Conservation (phyloP, 495 filamentous ascomycete genomes). For the Tuber brumale region DNA sequence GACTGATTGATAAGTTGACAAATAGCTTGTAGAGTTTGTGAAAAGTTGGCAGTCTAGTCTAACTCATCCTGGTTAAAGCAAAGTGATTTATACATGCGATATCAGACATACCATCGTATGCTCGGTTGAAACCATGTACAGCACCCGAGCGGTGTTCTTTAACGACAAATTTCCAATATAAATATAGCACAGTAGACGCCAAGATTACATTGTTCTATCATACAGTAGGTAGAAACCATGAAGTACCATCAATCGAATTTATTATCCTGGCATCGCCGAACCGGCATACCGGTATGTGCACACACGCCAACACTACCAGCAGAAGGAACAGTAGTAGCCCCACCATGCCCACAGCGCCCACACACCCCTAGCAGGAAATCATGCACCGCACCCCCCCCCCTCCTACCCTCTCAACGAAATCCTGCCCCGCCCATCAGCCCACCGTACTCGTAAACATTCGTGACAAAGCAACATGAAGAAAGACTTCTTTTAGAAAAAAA, state of each 20-base stretch:
- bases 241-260: not conserved
- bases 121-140: not conserved
- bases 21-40: not conserved
- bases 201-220: not conserved
- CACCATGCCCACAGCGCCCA: not conserved
- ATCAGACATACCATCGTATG: not conserved
- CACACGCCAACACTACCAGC: not conserved
- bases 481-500: not conserved
- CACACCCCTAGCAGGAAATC: not conserved
- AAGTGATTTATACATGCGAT: not conserved
- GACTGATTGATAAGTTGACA: conserved; percentile 6
- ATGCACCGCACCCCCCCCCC: not conserved
- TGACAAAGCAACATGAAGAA: not conserved
- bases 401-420: not conserved
- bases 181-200: not conserved
- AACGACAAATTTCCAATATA: not conserved
- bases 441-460: not conserved
- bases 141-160: not conserved
- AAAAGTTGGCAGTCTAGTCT: not conserved
- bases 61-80: not conserved
- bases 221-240: not conserved
- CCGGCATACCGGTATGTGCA: not conserved
- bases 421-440: not conserved
- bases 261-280: too few relatives aligned
- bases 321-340: not conserved